Conservation (phyloP, 306 rosid species). For the Benincasa hispida region DNA sequence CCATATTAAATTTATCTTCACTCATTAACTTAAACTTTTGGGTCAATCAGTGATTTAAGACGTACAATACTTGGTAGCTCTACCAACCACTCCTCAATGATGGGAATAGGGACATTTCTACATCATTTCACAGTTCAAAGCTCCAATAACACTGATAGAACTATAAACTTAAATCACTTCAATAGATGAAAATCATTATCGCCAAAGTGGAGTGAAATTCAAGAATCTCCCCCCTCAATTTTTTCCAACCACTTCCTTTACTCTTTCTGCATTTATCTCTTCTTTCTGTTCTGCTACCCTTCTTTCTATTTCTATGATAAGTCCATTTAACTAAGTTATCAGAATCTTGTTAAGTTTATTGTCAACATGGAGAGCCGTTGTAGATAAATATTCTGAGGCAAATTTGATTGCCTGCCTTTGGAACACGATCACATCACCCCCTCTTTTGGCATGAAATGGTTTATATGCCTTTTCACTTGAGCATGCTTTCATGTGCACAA, state of each 20-base stretch:
- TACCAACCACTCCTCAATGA: not conserved
- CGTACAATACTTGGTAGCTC: not conserved
- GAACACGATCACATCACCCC: too few relatives aligned
- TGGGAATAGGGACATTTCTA: not conserved
- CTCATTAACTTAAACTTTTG: too few relatives aligned
- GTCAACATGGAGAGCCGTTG: not conserved
- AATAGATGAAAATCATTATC: not conserved
- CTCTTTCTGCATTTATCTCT: not conserved
- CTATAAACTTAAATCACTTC: not conserved
- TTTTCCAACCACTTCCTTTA: not conserved
- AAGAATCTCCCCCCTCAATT: not conserved
- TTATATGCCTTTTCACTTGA: not conserved
- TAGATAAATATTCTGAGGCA: not conserved
- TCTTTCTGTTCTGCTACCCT: not conserved
- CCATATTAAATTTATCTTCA: too few relatives aligned
- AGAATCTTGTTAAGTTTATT: not conserved
- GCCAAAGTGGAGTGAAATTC: not conserved
- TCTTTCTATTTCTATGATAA: not conserved
- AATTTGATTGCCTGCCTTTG: not conserved
- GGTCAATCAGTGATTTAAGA: too few relatives aligned
- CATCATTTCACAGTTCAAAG: not conserved
- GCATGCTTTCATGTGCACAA: not conserved
- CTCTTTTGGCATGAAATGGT: not conserved
- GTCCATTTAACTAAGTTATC: not conserved
- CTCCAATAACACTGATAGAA: not conserved